phyloP scores from a whole-genome alignment of 1,139 yeast genomes.

The Petasospora fabianii region DNA sequence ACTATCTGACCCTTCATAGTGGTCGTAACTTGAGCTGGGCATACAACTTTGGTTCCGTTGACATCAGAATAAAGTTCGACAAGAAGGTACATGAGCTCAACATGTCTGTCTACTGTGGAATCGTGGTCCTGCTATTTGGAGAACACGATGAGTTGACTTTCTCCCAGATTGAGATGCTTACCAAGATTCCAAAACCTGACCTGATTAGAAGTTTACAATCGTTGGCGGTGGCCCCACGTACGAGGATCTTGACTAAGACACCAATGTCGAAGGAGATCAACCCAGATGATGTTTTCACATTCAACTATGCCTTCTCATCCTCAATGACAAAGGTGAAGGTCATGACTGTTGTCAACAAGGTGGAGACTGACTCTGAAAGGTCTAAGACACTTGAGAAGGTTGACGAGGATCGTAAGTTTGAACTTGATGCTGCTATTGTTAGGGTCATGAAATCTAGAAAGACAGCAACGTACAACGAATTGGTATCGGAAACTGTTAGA shows the following conservation, averaged over 20 bases:
- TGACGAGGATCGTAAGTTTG: slow-evolving; percentile 50
- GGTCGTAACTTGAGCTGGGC: slow-evolving; percentile 83
- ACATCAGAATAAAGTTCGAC: slow-evolving; percentile 64
- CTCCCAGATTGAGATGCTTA: slow-evolving; percentile 58
- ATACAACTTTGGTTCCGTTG: slow-evolving; percentile 78
- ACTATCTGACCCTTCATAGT: slow-evolving; percentile 59
- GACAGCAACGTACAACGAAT: slow-evolving; percentile 55
- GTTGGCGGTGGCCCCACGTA: slow-evolving; percentile 78
- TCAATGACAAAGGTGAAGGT: slow-evolving; percentile 74
- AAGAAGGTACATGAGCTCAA: slow-evolving; percentile 73
- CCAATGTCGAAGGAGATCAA: slow-evolving; percentile 77
- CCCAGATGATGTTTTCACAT: slow-evolving; percentile 57
- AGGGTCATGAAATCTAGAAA: slow-evolving; percentile 81
- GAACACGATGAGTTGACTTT: slow-evolving; percentile 51
- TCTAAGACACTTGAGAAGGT: slow-evolving; percentile 27
- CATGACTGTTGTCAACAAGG: slow-evolving; percentile 54
- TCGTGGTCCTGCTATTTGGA: slow-evolving; percentile 68
- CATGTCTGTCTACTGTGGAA: slow-evolving; percentile 77
- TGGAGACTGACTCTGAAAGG: slow-evolving; percentile 40
- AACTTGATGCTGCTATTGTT: slow-evolving; percentile 85
- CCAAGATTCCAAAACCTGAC: slow-evolving; percentile 72
- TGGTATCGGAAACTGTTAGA: slow-evolving; percentile 62
- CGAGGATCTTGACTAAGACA: slow-evolving; percentile 63
- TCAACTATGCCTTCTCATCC: slow-evolving; percentile 70
- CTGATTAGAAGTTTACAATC: slow-evolving; percentile 77